Evolutionary conservation across 306 rosid species (phyloP).

Genomic region (Castanopsis chinensis): DNA sequence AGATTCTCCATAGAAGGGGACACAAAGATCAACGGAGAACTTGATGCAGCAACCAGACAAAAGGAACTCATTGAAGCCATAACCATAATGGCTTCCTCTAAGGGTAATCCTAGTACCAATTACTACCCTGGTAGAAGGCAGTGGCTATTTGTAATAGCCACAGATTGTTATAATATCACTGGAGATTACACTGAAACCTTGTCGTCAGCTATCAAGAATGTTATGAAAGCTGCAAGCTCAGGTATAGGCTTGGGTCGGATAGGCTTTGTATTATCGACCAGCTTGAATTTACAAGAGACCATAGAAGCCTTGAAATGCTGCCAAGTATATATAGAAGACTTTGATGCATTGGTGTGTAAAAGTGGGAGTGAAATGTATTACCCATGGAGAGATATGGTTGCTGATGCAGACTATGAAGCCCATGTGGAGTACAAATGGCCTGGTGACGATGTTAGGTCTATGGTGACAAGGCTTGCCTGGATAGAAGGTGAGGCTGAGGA

Average conservation of each 20-base stretch:
- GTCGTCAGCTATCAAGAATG: slow-evolving; percentile 36
- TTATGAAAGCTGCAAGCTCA: slow-evolving; percentile 42
- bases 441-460: slow-evolving; percentile 64
- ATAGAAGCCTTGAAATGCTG: slow-evolving; percentile 44
- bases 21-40: slow-evolving; percentile 43
- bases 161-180: slow-evolving; percentile 54
- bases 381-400: slow-evolving; percentile 66
- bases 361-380: slow-evolving; percentile 83
- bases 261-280: slow-evolving; percentile 61
- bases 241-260: slow-evolving; percentile 41
- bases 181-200: slow-evolving; percentile 45
- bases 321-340: slow-evolving; percentile 54
- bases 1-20: slow-evolving; percentile 72
- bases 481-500: slow-evolving; percentile 51
- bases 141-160: slow-evolving; percentile 58
- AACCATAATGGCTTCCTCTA: slow-evolving; percentile 42
- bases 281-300: slow-evolving; percentile 60
- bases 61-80: slow-evolving; percentile 75
- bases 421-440: slow-evolving; percentile 75
- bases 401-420: slow-evolving; percentile 65
- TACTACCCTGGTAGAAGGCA: slow-evolving; percentile 69
- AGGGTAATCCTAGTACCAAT: slow-evolving; percentile 32
- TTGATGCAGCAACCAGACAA: slow-evolving; percentile 58
- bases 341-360: slow-evolving; percentile 67
- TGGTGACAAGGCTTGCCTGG: slow-evolving; percentile 57